Evolutionary conservation across 768 basidiomycete genomes (phyloP).

Genomic region (Neoboletus brunneissimus): DNA sequence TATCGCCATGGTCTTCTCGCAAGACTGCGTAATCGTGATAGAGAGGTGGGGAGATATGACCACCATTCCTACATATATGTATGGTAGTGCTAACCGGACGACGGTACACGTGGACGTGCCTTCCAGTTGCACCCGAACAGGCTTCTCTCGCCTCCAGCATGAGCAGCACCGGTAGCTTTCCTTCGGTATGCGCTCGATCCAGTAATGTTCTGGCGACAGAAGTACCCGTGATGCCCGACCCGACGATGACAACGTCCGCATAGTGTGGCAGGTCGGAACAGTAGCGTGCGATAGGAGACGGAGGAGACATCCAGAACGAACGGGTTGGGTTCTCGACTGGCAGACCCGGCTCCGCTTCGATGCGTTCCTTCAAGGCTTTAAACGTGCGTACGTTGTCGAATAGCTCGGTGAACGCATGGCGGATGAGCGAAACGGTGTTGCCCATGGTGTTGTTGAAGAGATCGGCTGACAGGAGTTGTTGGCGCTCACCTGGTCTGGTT

Average conservation of each 20-base stretch:
- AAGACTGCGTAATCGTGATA: constrained; percentile 57
- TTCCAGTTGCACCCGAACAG: constrained; percentile 72
- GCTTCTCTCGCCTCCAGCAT: constrained; percentile 81
- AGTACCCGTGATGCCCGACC: constrained; percentile 75
- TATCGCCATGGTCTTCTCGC: constrained; percentile 44
- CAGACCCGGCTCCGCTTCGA: constrained; percentile 50
- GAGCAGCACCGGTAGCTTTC: constrained; percentile 45
- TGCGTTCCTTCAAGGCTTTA: constrained; percentile 30
- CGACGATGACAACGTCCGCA: constrained; percentile 69
- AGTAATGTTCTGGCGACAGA: constrained; percentile 56
- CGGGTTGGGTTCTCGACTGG: constrained; percentile 52
- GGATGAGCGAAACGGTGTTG: constrained; percentile 24
- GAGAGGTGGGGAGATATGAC: constrained; percentile 59
- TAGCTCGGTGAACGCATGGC: constrained; percentile 21
- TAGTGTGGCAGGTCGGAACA: constrained; percentile 31
- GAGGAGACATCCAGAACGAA: constrained; percentile 64
- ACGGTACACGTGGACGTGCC: constrained; percentile 43
- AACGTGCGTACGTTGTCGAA: constrained; percentile 20
- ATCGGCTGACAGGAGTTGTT: too few relatives aligned
- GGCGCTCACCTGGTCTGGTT: too few relatives aligned
- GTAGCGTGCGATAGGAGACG: constrained; percentile 46
- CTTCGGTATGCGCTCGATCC: constrained; percentile 28
- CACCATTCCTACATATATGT: constrained; percentile 57
- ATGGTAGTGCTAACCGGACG: background rate
- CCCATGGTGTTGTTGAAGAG: constrained; percentile 18